Conservation (phyloP, 768 basidiomycete genomes). For the Suillus cothurnatus region DNA sequence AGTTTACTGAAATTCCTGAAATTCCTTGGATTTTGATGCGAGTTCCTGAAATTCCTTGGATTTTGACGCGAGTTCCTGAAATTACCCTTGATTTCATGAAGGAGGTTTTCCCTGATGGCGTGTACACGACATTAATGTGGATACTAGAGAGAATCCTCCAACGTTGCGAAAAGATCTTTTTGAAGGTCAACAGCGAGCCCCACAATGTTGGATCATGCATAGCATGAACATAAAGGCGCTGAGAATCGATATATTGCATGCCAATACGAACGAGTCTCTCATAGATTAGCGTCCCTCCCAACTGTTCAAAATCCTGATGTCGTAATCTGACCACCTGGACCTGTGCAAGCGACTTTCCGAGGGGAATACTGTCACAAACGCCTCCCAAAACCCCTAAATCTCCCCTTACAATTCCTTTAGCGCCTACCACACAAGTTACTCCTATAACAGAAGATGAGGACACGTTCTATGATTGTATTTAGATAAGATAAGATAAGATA, state of each 20-base stretch:
- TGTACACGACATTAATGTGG: background rate
- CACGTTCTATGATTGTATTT: too few species aligned
- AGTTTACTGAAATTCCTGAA: too few species aligned
- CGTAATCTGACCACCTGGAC: slow-evolving; percentile 1
- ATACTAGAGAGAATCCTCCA: slow-evolving; percentile 1
- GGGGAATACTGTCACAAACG: too few species aligned
- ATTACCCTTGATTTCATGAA: background rate
- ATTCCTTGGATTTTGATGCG: too few species aligned
- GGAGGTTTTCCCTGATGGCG: slow-evolving; percentile 1
- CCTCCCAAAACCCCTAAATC: too few species aligned
- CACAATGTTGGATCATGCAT: background rate
- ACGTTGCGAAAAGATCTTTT: background rate
- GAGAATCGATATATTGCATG: slow-evolving; percentile 4
- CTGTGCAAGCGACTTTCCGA: slow-evolving; percentile 1
- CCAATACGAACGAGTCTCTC: background rate
- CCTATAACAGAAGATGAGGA: too few species aligned
- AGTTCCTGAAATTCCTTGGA: background rate
- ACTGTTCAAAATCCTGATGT: background rate
- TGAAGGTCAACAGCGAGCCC: slow-evolving; percentile 1
- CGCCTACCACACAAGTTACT: too few species aligned
- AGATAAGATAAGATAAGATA: too few species aligned
- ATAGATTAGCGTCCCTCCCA: background rate
- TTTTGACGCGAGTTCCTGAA: too few species aligned
- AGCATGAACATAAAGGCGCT: background rate
- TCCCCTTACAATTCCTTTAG: too few species aligned